Base-by-base conservation (phyloP, 805 yeast genomes). In the Candida krabiensis region DNA sequence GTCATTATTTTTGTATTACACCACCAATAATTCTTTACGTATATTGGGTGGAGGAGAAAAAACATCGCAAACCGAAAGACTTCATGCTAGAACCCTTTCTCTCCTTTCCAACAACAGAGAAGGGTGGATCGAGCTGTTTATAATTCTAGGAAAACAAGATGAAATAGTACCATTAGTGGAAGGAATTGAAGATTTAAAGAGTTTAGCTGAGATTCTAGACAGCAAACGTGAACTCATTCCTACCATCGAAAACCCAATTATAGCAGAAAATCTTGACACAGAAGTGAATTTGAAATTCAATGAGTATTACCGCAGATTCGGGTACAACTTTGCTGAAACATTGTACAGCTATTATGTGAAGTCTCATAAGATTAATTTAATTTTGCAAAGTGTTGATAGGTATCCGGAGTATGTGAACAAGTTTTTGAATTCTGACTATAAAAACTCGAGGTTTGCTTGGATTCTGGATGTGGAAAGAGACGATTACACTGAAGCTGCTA, bases 91-190 rank as follows among this genome's bases (percentile, higher is more conserved):
- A 5, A 30, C 44, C 27, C 7, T 17, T 6, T n/a, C 34, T 1
- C 43, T 56, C 5, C 40, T 56, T 18, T n/a, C 23, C 5, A 23
- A 37, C 2, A 57, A 58, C 29, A 50, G 60, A 36, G 44, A 49
- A 24, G 43, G 50, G 9, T 89, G 96, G 96, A 75, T 83, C 9
- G 63, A 67, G 16, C 66, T 73, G 3, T 60, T 87, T 40, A 70
- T 82, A 9, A 54, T 67, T n/a, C 57, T 75, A 38, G 71, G 73
- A 6, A 64, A 75, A 33, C 68, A 71, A 26, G 64, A 67, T 6
- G 78, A 77, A 18, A 85, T 90, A 0, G 56, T 84, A 16, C 61
- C 63, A 6, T 69, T 88, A 19, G 77, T 88, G 0, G 95, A 86
- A 46, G 65, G 70, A 18, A 84, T 80, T 58, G 58, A 65, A 13